Evolutionary conservation across 805 yeast species (phyloP).

Genomic region (Helenozyma baotianmanensis): DNA sequence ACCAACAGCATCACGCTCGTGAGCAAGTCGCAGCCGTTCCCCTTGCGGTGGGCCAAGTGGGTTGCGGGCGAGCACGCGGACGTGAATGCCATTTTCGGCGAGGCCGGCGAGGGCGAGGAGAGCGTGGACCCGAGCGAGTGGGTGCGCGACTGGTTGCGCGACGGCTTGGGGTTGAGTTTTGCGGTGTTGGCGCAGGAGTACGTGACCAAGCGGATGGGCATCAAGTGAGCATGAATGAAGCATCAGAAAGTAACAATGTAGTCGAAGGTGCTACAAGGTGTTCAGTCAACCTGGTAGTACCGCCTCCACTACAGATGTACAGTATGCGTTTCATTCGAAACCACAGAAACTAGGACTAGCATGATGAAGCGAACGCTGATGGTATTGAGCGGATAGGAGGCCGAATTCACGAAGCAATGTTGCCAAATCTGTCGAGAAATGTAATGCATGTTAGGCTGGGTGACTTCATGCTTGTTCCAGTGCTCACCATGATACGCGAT

Average conservation of each 20-base stretch:
- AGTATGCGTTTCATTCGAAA: too few species aligned
- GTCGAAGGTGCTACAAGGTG: too few species aligned
- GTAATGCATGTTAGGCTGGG: too few species aligned
- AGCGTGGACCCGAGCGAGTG: slow-evolving; percentile 39
- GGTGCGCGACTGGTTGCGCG: slow-evolving; percentile 42
- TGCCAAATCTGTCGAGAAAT: too few species aligned
- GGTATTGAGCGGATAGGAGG: too few species aligned
- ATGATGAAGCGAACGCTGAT: too few species aligned
- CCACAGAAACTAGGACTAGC: too few species aligned
- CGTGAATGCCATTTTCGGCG: slow-evolving; percentile 13
- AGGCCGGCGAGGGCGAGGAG: slow-evolving; percentile 20
- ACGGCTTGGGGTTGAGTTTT: slow-evolving; percentile 69
- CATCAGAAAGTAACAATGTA: neutral
- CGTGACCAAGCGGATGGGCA: slow-evolving; percentile 86
- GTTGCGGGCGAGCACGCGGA: slow-evolving; percentile 46
- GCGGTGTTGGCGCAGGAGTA: slow-evolving; percentile 90
- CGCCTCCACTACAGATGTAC: too few species aligned
- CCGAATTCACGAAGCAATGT: too few species aligned
- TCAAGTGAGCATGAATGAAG: slow-evolving; percentile 16
- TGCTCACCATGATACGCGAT: too few species aligned
- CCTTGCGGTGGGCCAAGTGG: slow-evolving; percentile 92
- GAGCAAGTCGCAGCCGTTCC: slow-evolving; percentile 86
- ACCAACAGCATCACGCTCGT: slow-evolving; percentile 70
- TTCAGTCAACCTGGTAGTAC: too few species aligned
- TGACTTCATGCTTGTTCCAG: too few species aligned